Evolutionary conservation across 179 eudicot species (phyloP).

Genomic region (Vitellaria paradoxa): DNA sequence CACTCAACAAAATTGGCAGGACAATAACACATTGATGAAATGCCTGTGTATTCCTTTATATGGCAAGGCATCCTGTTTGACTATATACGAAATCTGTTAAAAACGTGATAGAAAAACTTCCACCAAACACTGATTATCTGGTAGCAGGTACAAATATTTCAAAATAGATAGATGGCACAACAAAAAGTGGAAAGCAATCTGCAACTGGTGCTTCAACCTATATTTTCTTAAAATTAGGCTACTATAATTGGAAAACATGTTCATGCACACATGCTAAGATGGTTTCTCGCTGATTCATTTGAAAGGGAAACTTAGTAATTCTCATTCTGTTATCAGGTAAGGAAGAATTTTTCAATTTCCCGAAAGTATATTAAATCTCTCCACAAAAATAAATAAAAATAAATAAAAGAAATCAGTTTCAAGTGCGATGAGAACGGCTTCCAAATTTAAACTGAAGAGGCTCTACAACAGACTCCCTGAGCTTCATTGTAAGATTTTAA

Average conservation of each 20-base stretch:
- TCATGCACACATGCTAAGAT: too few relatives aligned
- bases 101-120: background rate
- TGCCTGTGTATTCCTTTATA: background rate
- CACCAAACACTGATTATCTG: background rate
- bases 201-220: background rate
- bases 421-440: background rate
- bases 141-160: background rate
- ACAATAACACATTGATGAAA: background rate
- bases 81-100: background rate
- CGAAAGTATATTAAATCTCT: background rate
- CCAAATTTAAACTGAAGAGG: background rate
- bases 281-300: background rate
- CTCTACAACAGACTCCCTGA: background rate
- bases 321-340: background rate
- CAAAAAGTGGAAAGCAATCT: background rate
- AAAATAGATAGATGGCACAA: background rate
- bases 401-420: background rate
- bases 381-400: too few relatives aligned
- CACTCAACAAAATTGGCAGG: background rate
- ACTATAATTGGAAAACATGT: too few relatives aligned
- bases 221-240: too few relatives aligned
- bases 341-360: background rate
- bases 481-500: background rate
- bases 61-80: background rate
- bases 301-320: background rate